These are phyloP conservation scores for Litchi chinensis DNA, from an alignment of 345 rosid species.

Conservation along the genomic window DNA sequence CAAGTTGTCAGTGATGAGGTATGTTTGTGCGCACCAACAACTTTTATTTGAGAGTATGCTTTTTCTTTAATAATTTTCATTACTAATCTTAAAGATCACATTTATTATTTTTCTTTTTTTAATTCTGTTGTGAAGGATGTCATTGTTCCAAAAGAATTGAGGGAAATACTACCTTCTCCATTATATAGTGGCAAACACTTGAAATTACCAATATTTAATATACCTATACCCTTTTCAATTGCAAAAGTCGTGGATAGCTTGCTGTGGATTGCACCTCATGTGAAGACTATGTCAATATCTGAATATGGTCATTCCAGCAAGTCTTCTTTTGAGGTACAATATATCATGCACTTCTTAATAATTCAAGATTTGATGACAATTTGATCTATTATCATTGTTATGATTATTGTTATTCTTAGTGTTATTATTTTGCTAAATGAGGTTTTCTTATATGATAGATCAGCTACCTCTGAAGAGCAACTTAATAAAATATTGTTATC, in stretches of 20 bases:
- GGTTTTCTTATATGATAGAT: not conserved
- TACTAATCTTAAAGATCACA: too few relatives aligned
- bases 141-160: not conserved
- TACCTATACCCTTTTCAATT: not conserved
- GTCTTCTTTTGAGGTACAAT: not conserved
- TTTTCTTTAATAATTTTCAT: not conserved
- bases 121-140: not conserved
- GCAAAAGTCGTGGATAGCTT: not conserved
- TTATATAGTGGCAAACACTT: not conserved
- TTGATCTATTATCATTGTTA: not conserved
- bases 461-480: not conserved
- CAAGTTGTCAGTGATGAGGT: not conserved
- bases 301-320: not conserved
- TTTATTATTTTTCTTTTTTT: not conserved
- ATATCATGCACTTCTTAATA: not conserved
- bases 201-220: not conserved
- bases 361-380: not conserved
- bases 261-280: not conserved
- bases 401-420: too few relatives aligned
- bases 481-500: not conserved
- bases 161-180: not conserved
- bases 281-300: not conserved
- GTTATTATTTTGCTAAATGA: not conserved
- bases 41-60: not conserved
- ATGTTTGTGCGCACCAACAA: not conserved